Percentiles rank a stretch among this genome's conserved stretches.
Evolutionary conservation across 2,329 filamentous ascomycete genomes (phyloP).

Genomic region (Colletotrichum viniferum): DNA sequence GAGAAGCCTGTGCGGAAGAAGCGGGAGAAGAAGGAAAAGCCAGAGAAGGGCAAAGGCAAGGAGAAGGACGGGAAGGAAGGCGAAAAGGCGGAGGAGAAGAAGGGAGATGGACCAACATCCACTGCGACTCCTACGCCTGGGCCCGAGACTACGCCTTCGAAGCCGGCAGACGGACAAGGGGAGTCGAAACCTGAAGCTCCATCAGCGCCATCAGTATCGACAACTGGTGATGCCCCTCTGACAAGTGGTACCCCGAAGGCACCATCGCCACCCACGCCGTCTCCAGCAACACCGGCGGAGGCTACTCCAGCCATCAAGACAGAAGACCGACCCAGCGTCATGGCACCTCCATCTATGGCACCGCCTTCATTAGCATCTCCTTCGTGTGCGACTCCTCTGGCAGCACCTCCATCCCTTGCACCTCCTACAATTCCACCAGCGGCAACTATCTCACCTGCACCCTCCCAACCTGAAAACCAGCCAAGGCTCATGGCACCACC

Average conservation of each 20-base stretch:
- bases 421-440: slow-evolving; percentile 14
- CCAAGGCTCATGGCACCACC: slow-evolving; percentile 21
- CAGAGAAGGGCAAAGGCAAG: slow-evolving; percentile 37
- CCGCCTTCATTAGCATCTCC: background rate
- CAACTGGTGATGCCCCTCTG: background rate
- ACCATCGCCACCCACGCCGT: background rate
- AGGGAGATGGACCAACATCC: background rate
- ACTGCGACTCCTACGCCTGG: background rate
- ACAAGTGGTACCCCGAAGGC: background rate
- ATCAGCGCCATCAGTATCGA: background rate
- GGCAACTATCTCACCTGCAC: slow-evolving; percentile 19
- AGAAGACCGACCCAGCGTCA: slow-evolving; percentile 3
- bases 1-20: slow-evolving; percentile 61
- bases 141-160: background rate
- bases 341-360: background rate
- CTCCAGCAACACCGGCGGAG: background rate
- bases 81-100: slow-evolving; percentile 13
- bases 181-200: background rate
- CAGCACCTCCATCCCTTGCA: background rate
- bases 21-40: slow-evolving; percentile 55
- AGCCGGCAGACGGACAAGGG: background rate
- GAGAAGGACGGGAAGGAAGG: slow-evolving; percentile 26
- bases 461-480: slow-evolving; percentile 29
- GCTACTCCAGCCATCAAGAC: background rate
- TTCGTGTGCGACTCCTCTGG: background rate